Percentiles rank a stretch among this genome's conserved stretches.
phyloP scores from a whole-genome alignment of 176 grass and related monocot genomes.

The Themeda triandra region DNA sequence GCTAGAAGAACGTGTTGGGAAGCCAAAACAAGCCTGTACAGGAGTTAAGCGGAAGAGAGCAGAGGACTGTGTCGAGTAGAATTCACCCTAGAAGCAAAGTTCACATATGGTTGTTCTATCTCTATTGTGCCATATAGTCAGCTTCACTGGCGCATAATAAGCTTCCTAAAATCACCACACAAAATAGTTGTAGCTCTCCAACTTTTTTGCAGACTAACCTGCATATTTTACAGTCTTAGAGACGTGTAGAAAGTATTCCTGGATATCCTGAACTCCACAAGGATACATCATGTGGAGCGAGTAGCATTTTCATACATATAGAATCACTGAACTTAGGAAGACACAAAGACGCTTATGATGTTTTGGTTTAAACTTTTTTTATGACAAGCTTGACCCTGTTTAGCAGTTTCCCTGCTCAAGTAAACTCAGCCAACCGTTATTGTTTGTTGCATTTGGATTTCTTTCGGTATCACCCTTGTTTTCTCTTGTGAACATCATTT shows the following conservation, averaged over 20 bases:
- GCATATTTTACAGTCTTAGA: not conserved
- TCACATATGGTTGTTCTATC: not conserved
- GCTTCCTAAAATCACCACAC: not conserved
- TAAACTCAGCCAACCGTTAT: no score
- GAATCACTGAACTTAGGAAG: not conserved
- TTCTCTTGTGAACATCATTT: not conserved
- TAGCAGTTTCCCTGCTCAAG: not conserved
- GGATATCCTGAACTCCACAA: not conserved
- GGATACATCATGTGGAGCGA: not conserved
- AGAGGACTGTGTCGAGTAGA: not conserved
- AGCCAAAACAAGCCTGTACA: not conserved
- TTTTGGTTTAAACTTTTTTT: not conserved
- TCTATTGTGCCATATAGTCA: not conserved
- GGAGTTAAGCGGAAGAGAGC: slow-evolving; percentile 16
- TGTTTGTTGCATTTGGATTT: no score
- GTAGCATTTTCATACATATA: not conserved
- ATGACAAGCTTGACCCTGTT: no score
- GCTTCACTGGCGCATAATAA: not conserved
- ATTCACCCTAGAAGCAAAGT: not conserved
- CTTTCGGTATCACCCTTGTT: no score
- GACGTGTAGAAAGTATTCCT: not conserved
- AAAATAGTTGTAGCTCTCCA: not conserved
- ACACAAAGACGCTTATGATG: not conserved
- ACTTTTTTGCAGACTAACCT: not conserved
- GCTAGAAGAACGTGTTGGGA: slow-evolving; percentile 30